Evolutionary conservation across 1,139 yeast species (phyloP).

Genomic region (Pichia sp.): DNA sequence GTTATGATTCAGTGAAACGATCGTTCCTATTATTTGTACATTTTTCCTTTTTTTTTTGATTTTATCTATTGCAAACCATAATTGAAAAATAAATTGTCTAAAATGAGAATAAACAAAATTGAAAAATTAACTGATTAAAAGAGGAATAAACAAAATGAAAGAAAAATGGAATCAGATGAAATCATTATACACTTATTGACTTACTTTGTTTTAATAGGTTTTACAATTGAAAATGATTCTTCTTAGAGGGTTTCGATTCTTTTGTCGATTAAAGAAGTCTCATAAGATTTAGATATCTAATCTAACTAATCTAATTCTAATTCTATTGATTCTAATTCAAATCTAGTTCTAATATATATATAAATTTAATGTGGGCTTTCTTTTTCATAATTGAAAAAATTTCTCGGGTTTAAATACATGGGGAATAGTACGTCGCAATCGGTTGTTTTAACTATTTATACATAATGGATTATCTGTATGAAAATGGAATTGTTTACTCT

Average conservation of each 20-base stretch:
- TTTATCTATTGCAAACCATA: background rate
- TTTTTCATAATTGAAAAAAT: background rate
- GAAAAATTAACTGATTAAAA: background rate
- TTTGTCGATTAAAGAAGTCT: background rate
- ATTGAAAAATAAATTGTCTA: background rate
- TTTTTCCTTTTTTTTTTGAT: background rate
- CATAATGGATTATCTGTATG: background rate
- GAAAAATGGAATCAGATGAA: background rate
- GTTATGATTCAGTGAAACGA: no score
- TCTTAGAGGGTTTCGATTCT: background rate
- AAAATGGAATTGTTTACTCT: background rate
- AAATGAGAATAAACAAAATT: background rate
- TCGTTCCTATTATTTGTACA: background rate
- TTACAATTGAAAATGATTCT: background rate
- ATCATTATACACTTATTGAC: background rate
- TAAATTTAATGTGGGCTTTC: background rate
- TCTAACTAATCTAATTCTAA: background rate
- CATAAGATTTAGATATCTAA: background rate
- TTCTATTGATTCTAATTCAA: no score
- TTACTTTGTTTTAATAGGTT: background rate
- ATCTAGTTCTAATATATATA: no score
- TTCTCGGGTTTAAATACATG: conserved; percentile 1
- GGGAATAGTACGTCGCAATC: conserved; percentile 8
- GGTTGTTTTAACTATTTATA: background rate
- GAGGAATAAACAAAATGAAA: background rate